Evolutionary conservation across 768 basidiomycete genomes (phyloP), one percentile per base, ranked within the genome.

Genomic region (Phaffia tasmanica): DNA sequence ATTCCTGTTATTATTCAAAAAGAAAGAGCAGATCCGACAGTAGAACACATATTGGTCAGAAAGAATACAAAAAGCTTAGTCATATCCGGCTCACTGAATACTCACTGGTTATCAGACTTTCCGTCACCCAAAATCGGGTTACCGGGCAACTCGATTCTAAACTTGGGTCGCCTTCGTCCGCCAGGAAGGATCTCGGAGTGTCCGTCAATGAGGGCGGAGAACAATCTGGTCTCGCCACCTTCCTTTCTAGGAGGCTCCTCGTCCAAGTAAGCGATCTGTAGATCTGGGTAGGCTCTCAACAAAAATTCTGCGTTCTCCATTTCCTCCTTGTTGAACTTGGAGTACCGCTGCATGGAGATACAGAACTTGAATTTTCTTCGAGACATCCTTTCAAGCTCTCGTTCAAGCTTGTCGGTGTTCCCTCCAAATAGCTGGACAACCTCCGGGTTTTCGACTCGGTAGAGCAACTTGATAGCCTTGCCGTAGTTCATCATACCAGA

Each of bases 401-500:
- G 85, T 76, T 98, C 95, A 55, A 98, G 83, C 75, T 85, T 89
- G 78, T 98, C 95, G 2, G 94, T 95, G 78, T 98, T 98, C 18
- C 93, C 94, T 50, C 95, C 94, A 72, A 91, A 97, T 57, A 87
- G 82, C 78, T 98, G 94, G 21, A 99, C 95, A 57, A 99, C 89
- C 77, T 99, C 95, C 9, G 95, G 95, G 79, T 98, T 98, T 80
- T 99, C 95, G 53, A 99, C 95, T 65, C 94, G 90, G 77, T 98
- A 94, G n/a, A 99, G 83, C 47, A 99, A 80, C 76, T 99, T 99
- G 84, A 99, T 98, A 16, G 95, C 95, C 80, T 99, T 99, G 71
- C 89, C 85, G 77, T 99, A 98, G 79, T 99, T 99, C 95, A 98
- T 98, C 89, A 99, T 97, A 61, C 95, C 95, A 47, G 95, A 97